These are phyloP conservation scores for Vachellia collinsii DNA, from an alignment of 306 rosid genomes.

Conservation along the genomic window DNA sequence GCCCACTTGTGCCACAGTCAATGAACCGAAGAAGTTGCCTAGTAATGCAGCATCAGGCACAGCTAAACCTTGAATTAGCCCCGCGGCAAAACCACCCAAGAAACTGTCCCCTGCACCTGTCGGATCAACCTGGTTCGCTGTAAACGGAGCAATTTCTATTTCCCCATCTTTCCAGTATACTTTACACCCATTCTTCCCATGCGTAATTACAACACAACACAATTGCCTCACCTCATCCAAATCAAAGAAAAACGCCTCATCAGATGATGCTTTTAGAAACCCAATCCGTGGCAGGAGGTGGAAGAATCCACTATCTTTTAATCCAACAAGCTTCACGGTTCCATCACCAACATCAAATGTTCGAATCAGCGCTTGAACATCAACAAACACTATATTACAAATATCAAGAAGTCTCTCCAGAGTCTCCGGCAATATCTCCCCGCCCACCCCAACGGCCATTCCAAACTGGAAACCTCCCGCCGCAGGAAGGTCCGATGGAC, in stretches of 20 bases:
- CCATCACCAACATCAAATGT: slow-evolving; percentile 71
- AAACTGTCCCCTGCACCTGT: slow-evolving; percentile 98
- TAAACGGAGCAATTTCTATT: slow-evolving; percentile 58
- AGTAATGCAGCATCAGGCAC: slow-evolving; percentile 87
- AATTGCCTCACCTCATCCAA: slow-evolving; percentile 69
- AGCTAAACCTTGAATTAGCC: slow-evolving; percentile 67
- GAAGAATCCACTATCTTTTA: slow-evolving; percentile 74
- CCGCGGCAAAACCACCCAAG: slow-evolving; percentile 79
- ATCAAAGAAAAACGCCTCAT: slow-evolving; percentile 70
- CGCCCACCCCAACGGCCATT: slow-evolving; percentile 91
- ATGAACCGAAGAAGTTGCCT: slow-evolving; percentile 88
- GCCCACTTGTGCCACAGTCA: slow-evolving; percentile 82
- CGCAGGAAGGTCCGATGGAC: slow-evolving; percentile 62
- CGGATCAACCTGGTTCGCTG: slow-evolving; percentile 77
- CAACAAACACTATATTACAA: slow-evolving; percentile 71
- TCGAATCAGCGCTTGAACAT: slow-evolving; percentile 81
- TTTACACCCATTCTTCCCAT: slow-evolving; percentile 81
- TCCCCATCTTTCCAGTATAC: slow-evolving; percentile 59
- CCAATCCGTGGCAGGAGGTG: slow-evolving; percentile 67
- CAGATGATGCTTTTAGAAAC: slow-evolving; percentile 77
- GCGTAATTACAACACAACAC: slow-evolving; percentile 85
- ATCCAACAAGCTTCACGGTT: slow-evolving; percentile 64
- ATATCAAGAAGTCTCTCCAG: slow-evolving; percentile 69
- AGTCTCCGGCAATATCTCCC: slow-evolving; percentile 86
- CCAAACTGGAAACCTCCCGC: slow-evolving; percentile 59